Evolutionary conservation across 768 basidiomycete species (phyloP).

Genomic region (Russula vinacea): DNA sequence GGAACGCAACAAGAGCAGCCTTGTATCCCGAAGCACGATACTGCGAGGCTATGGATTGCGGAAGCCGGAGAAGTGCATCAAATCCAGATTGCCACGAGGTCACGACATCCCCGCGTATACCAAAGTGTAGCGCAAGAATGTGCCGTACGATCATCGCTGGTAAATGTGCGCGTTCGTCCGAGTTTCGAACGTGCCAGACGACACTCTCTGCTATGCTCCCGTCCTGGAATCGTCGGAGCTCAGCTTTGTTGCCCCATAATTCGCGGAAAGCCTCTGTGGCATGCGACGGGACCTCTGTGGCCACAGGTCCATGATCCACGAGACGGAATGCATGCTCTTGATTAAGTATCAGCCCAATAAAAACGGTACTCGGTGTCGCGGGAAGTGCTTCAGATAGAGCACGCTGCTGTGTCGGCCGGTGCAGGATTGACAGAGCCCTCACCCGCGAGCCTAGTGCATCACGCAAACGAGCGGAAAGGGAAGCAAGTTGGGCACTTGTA

Average conservation of each 20-base stretch:
- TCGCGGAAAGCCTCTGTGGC: slow-evolving; percentile 63
- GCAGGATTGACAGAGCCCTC: slow-evolving; percentile 60
- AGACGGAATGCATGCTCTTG: slow-evolving; percentile 72
- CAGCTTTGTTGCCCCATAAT: slow-evolving; percentile 90
- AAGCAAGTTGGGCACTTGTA: slow-evolving; percentile 52
- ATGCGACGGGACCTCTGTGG: slow-evolving; percentile 54
- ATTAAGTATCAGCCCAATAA: slow-evolving; percentile 75
- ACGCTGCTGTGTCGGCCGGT: slow-evolving; percentile 46
- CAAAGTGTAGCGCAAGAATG: slow-evolving; percentile 74
- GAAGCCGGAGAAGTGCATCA: slow-evolving; percentile 57
- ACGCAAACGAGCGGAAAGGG: slow-evolving; percentile 49
- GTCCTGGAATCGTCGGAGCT: slow-evolving; percentile 93
- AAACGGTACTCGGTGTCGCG: slow-evolving; percentile 47
- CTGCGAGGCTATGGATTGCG: slow-evolving; percentile 49
- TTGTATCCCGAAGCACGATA: slow-evolving; percentile 57
- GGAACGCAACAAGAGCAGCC: slow-evolving; percentile 73
- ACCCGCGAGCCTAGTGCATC: slow-evolving; percentile 73
- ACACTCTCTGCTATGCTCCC: slow-evolving; percentile 89
- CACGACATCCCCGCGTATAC: slow-evolving; percentile 51
- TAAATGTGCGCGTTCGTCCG: slow-evolving; percentile 76
- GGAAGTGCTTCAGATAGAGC: slow-evolving; percentile 55
- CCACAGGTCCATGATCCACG: slow-evolving; percentile 88
- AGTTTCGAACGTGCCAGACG: slow-evolving; percentile 88
- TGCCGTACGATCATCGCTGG: slow-evolving; percentile 72
- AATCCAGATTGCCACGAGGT: slow-evolving; percentile 58